phyloP scores from a whole-genome alignment of 768 basidiomycete genomes.

The Agrocybe praecox region DNA sequence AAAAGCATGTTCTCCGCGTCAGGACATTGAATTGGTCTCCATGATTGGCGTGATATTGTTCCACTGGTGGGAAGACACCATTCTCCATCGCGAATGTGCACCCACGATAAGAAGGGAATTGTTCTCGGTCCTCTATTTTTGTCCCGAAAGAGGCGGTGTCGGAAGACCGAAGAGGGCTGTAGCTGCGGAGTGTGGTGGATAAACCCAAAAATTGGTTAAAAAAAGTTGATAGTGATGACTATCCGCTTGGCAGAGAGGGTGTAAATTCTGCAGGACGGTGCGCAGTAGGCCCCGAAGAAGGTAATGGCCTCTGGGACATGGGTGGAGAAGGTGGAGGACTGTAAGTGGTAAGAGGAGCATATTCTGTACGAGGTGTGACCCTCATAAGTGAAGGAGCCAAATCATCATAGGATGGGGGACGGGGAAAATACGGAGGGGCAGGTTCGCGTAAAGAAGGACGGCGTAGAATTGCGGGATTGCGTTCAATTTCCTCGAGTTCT shows the following conservation, averaged over 20 bases:
- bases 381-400: slow-evolving; percentile 1
- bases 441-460: slow-evolving; percentile 39
- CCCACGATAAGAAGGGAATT: neutral
- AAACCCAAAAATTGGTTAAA: neutral
- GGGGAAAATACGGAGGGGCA: slow-evolving; percentile 55
- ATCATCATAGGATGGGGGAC: slow-evolving; percentile 45
- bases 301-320: slow-evolving; percentile 12
- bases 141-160: neutral
- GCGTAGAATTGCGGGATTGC: slow-evolving; percentile 31
- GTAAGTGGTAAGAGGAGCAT: slow-evolving; percentile 28
- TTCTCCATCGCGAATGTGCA: neutral
- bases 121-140: neutral
- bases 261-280: slow-evolving; percentile 10
- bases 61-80: neutral
- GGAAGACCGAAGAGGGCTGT: neutral
- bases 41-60: neutral
- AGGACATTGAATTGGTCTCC: neutral
- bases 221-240: neutral
- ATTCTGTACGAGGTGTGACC: slow-evolving; percentile 21
- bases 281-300: slow-evolving; percentile 8
- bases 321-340: slow-evolving; percentile 18
- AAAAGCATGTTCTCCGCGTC: no score
- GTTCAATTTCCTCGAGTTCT: slow-evolving; percentile 52
- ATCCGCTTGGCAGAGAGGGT: slow-evolving; percentile 19
- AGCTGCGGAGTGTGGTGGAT: neutral